These are phyloP conservation scores for Coleophoma eucalyptorum DNA, from an alignment of 2,329 filamentous ascomycete genomes.

Conservation along the genomic window DNA sequence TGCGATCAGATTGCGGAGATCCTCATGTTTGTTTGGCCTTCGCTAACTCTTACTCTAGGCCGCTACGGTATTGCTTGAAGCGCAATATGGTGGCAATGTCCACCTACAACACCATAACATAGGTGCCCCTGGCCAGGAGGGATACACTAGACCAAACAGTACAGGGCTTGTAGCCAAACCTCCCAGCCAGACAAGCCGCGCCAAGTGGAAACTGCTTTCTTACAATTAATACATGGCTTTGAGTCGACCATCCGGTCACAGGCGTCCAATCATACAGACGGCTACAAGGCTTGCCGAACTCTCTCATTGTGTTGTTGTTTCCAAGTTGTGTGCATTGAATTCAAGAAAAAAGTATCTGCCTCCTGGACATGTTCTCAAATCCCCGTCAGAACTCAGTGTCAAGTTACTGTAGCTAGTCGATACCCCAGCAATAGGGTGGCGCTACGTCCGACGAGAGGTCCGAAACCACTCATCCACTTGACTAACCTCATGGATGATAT, in stretches of 20 bases:
- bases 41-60: not conserved
- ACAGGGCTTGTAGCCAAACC: too few species aligned
- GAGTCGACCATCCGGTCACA: not conserved
- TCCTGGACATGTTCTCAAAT: constrained; percentile 10
- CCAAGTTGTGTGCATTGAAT: not conserved
- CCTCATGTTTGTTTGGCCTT: not conserved
- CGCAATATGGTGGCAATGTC: not conserved
- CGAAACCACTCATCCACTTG: not conserved
- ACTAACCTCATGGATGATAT: too few species aligned
- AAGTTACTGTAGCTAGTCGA: not conserved
- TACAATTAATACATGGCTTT: not conserved
- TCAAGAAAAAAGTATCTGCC: not conserved
- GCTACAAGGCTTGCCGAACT: not conserved
- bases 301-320: not conserved
- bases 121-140: not conserved
- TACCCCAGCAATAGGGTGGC: not conserved
- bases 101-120: not conserved
- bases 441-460: not conserved
- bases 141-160: not conserved
- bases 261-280: not conserved
- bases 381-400: not conserved
- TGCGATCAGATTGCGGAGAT: not conserved
- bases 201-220: constrained; percentile 1
- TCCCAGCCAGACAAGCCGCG: not conserved
- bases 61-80: not conserved